phyloP scores from a whole-genome alignment of 805 yeast species.

The Myxozyma kluyveri region DNA sequence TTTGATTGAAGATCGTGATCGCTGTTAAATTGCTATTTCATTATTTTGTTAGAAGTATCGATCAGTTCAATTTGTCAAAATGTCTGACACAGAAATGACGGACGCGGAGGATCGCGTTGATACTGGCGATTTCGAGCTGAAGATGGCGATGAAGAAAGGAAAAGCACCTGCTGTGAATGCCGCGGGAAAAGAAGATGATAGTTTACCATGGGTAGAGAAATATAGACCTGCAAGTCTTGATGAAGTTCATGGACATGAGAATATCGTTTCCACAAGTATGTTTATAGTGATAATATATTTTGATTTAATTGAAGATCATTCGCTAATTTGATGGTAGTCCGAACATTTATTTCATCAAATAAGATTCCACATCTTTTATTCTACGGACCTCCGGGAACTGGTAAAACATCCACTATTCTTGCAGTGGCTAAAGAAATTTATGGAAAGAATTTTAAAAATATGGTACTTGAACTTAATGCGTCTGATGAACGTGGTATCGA shows the following conservation, averaged over 20 bases:
- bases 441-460: constrained; percentile 72
- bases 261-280: constrained; percentile 66
- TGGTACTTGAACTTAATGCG: constrained; percentile 94
- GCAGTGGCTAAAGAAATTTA: constrained; percentile 85
- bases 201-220: constrained; percentile 69
- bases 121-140: background rate
- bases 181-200: constrained; percentile 9
- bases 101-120: background rate
- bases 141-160: background rate
- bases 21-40: background rate
- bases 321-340: constrained; percentile 41
- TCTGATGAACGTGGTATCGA: constrained; percentile 97
- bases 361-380: constrained; percentile 86
- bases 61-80: background rate
- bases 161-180: constrained; percentile 1
- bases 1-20: background rate
- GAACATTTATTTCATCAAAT: constrained; percentile 78
- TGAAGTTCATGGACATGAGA: constrained; percentile 89
- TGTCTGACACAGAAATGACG: background rate
- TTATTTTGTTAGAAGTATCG: background rate
- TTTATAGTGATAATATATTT: background rate
- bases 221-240: constrained; percentile 82
- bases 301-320: background rate
- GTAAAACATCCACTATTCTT: constrained; percentile 83
- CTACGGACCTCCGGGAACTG: constrained; percentile 95